Evolutionary conservation across 305 asterid species (phyloP).

Genomic region (Ajuga reptans): DNA sequence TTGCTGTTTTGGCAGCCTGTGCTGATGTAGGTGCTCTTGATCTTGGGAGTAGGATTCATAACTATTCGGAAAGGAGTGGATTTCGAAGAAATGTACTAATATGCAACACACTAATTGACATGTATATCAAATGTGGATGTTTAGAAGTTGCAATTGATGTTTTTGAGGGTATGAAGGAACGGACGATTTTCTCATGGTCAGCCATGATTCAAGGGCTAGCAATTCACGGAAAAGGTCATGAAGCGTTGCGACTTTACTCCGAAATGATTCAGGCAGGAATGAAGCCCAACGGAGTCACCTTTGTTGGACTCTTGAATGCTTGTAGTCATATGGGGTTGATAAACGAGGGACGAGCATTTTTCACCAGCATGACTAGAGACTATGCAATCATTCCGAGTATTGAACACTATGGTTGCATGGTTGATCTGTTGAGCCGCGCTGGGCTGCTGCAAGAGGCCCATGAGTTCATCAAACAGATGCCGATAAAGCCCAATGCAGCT

Average conservation of each 20-base stretch:
- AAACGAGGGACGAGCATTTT: slow-evolving; percentile 42
- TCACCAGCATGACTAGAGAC: slow-evolving; percentile 42
- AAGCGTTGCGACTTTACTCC: slow-evolving; percentile 44
- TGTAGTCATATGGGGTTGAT: slow-evolving; percentile 59
- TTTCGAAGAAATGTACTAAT: slow-evolving; percentile 32
- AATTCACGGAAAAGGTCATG: slow-evolving; percentile 47
- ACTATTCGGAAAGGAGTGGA: slow-evolving; percentile 32
- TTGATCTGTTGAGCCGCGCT: slow-evolving; percentile 57
- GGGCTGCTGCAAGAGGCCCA: slow-evolving; percentile 53
- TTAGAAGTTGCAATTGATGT: slow-evolving; percentile 39
- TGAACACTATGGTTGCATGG: slow-evolving; percentile 74
- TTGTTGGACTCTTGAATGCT: slow-evolving; percentile 49
- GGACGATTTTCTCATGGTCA: slow-evolving; percentile 53
- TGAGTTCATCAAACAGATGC: slow-evolving; percentile 42
- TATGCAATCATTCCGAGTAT: slow-evolving; percentile 39
- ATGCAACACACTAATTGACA: slow-evolving; percentile 52
- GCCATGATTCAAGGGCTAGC: slow-evolving; percentile 70
- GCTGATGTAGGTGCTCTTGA: slow-evolving; percentile 60
- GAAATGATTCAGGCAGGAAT: slow-evolving; percentile 36
- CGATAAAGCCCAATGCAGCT: slow-evolving; percentile 47
- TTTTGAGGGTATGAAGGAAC: slow-evolving; percentile 39
- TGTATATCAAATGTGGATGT: slow-evolving; percentile 57
- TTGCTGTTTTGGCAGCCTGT: slow-evolving; percentile 60
- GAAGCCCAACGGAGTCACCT: slow-evolving; percentile 58
- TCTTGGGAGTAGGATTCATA: slow-evolving; percentile 50